phyloP scores from a whole-genome alignment of 306 rosid species.

The Purshia tridentata region DNA sequence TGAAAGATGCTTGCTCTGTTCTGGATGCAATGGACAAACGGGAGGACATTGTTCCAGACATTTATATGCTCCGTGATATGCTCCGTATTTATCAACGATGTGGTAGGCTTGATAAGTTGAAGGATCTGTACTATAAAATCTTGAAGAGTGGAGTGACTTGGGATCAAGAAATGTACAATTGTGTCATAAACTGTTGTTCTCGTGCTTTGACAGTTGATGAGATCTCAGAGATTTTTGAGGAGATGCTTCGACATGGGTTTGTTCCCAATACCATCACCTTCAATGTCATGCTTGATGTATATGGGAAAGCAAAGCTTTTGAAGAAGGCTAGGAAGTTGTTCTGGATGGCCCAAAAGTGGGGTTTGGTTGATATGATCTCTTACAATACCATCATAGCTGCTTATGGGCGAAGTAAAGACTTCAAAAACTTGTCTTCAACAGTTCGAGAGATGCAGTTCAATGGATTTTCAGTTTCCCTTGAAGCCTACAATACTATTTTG shows the following conservation, averaged over 20 bases:
- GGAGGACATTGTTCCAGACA: constrained; percentile 61
- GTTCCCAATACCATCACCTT: constrained; percentile 62
- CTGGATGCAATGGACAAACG: constrained; percentile 61
- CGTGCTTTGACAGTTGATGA: constrained; percentile 83
- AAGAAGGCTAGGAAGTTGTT: constrained; percentile 65
- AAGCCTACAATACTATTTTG: constrained; percentile 84
- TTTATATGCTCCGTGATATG: constrained; percentile 65
- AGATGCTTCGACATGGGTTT: constrained; percentile 74
- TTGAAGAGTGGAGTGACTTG: constrained; percentile 55
- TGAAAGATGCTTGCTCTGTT: constrained; percentile 79
- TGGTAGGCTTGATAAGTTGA: constrained; percentile 55
- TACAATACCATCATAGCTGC: constrained; percentile 87
- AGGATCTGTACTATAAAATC: constrained; percentile 60
- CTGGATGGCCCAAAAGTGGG: constrained; percentile 71
- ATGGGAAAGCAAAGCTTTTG: constrained; percentile 84
- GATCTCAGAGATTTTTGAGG: constrained; percentile 74
- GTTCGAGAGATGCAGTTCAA: constrained; percentile 68
- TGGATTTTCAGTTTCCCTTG: constrained; percentile 85
- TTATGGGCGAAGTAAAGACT: constrained; percentile 66
- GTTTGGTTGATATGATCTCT: constrained; percentile 69
- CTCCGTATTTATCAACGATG: constrained; percentile 75
- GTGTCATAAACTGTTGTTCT: constrained; percentile 79
- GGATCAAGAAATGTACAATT: constrained; percentile 82
- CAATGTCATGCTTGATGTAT: constrained; percentile 73
- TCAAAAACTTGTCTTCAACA: constrained; percentile 63